Conservation (phyloP, 1,139 yeast species). For the Lizanozyma gosingica region DNA sequence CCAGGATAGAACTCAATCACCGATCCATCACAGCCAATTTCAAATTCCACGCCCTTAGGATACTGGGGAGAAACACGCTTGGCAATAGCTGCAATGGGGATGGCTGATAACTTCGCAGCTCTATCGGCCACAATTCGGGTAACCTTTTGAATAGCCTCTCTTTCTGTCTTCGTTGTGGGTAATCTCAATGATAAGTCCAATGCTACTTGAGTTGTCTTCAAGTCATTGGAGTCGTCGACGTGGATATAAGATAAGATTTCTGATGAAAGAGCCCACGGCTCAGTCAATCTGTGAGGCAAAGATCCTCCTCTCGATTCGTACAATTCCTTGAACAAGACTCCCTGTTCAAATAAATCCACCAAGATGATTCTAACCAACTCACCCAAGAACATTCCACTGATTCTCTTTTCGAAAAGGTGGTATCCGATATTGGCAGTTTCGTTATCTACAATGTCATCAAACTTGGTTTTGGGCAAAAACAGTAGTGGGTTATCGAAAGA, state of each 20-base stretch:
- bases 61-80: constrained; percentile 30
- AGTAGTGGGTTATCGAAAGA: constrained; percentile 78
- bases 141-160: constrained; percentile 58
- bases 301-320: constrained; percentile 42
- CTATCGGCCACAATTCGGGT: constrained; percentile 76
- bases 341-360: constrained; percentile 53
- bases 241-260: constrained; percentile 77
- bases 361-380: constrained; percentile 72
- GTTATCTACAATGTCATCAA: constrained; percentile 60
- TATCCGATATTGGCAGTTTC: constrained; percentile 76
- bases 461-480: constrained; percentile 65
- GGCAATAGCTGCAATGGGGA: constrained; percentile 76
- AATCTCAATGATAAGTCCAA: constrained; percentile 56
- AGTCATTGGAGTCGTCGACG: constrained; percentile 66
- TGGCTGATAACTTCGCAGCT: constrained; percentile 79
- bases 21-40: constrained; percentile 92
- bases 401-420: constrained; percentile 89
- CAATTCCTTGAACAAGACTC: constrained; percentile 46
- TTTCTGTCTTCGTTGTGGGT: constrained; percentile 61
- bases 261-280: constrained; percentile 74
- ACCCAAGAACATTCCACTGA: constrained; percentile 91
- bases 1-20: constrained; percentile 90
- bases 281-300: constrained; percentile 57
- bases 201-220: constrained; percentile 56
- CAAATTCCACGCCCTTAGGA: constrained; percentile 47